phyloP scores from a whole-genome alignment of 108 stramenopile genomes.

The Nannochloropsis oceanica region DNA sequence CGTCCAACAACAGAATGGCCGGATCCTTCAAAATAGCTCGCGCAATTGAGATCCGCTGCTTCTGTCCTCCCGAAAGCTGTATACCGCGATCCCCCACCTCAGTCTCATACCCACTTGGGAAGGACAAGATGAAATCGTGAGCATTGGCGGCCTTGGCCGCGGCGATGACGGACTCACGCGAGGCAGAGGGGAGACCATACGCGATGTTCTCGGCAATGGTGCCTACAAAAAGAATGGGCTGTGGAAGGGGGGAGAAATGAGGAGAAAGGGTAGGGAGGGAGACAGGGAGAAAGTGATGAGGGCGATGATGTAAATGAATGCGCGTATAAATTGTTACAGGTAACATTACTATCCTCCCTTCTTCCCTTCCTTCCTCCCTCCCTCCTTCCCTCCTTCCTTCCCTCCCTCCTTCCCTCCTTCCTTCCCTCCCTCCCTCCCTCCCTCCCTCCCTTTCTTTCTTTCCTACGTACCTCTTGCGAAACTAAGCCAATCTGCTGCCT shows the following conservation, averaged over 20 bases:
- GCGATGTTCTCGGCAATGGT: constrained; percentile 4
- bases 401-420: too few species aligned
- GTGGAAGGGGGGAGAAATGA: neutral
- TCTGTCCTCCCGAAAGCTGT: constrained; percentile 63
- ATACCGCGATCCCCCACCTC: constrained; percentile 89
- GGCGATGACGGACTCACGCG: constrained; percentile 1
- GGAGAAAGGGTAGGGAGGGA: too few species aligned
- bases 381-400: too few species aligned
- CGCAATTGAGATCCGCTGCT: constrained; percentile 56
- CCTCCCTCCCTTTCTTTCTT: too few species aligned
- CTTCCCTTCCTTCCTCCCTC: too few species aligned
- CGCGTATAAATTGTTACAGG: neutral
- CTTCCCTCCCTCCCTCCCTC: too few species aligned
- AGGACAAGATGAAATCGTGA: constrained; percentile 47
- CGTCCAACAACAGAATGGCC: constrained; percentile 68
- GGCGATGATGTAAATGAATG: constrained; percentile 33
- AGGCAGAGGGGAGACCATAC: neutral
- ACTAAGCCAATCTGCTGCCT: constrained; percentile 75
- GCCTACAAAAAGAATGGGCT: neutral
- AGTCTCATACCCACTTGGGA: constrained; percentile 79
- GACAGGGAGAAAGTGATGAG: neutral
- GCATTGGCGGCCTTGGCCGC: constrained; percentile 28
- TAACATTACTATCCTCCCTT: too few species aligned
- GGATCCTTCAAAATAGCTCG: constrained; percentile 85
- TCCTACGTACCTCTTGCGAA: constrained; percentile 48